A percentile compares a stretch with the other conserved stretches of the same genome.
Conservation (phyloP, 495 filamentous ascomycete species). For the Jackrogersella multiformis region DNA sequence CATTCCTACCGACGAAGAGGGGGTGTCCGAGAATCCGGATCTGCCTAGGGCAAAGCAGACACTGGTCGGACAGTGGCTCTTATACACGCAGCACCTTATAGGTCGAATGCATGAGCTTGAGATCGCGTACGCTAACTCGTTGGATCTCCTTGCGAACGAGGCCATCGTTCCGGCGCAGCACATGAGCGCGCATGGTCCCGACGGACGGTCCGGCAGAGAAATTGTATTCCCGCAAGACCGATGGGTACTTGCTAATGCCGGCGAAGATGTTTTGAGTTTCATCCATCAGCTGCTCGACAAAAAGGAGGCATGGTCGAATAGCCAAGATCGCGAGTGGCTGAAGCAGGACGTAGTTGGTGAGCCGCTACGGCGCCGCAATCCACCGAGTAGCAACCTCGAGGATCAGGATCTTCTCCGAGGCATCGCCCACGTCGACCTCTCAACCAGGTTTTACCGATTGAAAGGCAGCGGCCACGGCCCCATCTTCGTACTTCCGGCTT, state of each 20-base stretch:
- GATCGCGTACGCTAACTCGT: slow-evolving; percentile 54
- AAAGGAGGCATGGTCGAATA: slow-evolving; percentile 48
- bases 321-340: slow-evolving; percentile 38
- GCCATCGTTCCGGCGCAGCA: slow-evolving; percentile 57
- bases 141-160: slow-evolving; percentile 59
- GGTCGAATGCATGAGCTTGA: slow-evolving; percentile 62
- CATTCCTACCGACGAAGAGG: slow-evolving; percentile 50
- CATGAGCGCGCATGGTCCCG: slow-evolving; percentile 47
- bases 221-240: slow-evolving; percentile 60
- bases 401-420: slow-evolving; percentile 47
- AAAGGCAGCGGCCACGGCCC: slow-evolving; percentile 49
- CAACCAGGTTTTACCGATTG: slow-evolving; percentile 59
- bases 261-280: slow-evolving; percentile 56
- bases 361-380: slow-evolving; percentile 3
- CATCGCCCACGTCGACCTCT: slow-evolving; percentile 54
- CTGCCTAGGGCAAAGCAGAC: slow-evolving; percentile 49
- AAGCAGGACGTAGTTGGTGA: slow-evolving; percentile 49
- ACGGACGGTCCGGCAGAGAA: slow-evolving; percentile 50
- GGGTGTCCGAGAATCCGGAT: slow-evolving; percentile 41
- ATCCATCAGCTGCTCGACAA: slow-evolving; percentile 57
- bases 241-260: slow-evolving; percentile 61
- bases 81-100: slow-evolving; percentile 57
- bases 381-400: too few species aligned
- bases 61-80: slow-evolving; percentile 61
- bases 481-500: slow-evolving; percentile 62